phyloP scores from a whole-genome alignment of 768 basidiomycete genomes.

The Russula sp. region DNA sequence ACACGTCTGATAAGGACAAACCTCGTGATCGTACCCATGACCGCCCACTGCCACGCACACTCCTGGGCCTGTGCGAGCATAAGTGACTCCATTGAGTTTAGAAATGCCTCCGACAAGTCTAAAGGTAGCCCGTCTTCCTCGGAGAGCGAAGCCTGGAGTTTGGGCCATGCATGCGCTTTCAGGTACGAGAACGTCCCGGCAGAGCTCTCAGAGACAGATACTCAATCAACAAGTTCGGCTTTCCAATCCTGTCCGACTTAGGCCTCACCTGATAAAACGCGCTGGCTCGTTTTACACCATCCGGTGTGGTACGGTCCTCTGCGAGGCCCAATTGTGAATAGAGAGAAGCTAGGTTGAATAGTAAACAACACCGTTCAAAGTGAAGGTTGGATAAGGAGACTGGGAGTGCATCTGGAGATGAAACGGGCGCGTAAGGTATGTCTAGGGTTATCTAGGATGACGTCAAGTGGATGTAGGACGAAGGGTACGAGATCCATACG shows the following conservation, averaged over 20 bases:
- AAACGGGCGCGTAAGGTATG: constrained; percentile 69
- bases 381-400: constrained; percentile 65
- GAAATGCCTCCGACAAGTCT: constrained; percentile 61
- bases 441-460: constrained; percentile 57
- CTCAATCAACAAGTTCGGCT: background rate
- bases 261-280: constrained; percentile 57
- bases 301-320: constrained; percentile 61
- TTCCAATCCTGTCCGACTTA: background rate
- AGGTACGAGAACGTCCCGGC: constrained; percentile 70
- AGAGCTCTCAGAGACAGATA: constrained; percentile 42
- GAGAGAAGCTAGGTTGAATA: constrained; percentile 86
- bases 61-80: constrained; percentile 96
- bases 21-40: constrained; percentile 48
- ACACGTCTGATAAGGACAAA: background rate
- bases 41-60: constrained; percentile 92
- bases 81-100: constrained; percentile 61
- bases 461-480: constrained; percentile 4
- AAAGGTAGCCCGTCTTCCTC: constrained; percentile 49
- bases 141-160: constrained; percentile 38
- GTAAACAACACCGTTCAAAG: constrained; percentile 70
- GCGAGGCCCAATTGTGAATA: constrained; percentile 72
- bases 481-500: constrained; percentile 39
- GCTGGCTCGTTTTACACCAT: constrained; percentile 82
- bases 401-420: constrained; percentile 51
- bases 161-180: constrained; percentile 46